phyloP scores from a whole-genome alignment of 1,284 basidiomycete species.

The Meira nashicola region DNA sequence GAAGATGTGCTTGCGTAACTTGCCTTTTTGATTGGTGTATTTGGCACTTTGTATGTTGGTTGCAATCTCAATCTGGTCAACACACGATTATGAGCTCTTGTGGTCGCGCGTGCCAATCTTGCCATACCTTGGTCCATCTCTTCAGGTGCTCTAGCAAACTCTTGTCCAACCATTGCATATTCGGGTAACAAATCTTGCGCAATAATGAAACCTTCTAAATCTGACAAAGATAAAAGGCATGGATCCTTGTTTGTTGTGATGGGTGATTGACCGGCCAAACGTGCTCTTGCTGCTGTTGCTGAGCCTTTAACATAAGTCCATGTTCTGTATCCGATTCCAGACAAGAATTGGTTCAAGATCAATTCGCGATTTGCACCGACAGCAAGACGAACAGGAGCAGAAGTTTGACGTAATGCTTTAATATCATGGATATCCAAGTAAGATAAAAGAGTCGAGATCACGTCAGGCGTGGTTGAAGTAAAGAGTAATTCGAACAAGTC shows the following conservation, averaged over 20 bases:
- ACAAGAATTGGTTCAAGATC: slow-evolving; percentile 42
- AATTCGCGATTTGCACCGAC: slow-evolving; percentile 29
- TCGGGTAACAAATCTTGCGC: slow-evolving; percentile 35
- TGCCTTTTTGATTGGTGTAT: background rate
- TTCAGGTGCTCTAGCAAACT: slow-evolving; percentile 29
- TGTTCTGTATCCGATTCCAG: slow-evolving; percentile 34
- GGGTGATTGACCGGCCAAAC: background rate
- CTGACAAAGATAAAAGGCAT: slow-evolving; percentile 35
- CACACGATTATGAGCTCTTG: slow-evolving; percentile 53
- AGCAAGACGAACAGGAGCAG: slow-evolving; percentile 30
- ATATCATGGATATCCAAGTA: slow-evolving; percentile 44
- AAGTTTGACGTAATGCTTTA: slow-evolving; percentile 41
- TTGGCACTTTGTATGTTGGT: slow-evolving; percentile 19
- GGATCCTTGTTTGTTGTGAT: slow-evolving; percentile 23
- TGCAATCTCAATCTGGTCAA: slow-evolving; percentile 51
- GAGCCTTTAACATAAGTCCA: slow-evolving; percentile 23
- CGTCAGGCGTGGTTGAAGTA: slow-evolving; percentile 34
- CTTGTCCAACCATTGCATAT: slow-evolving; percentile 32
- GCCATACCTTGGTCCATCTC: slow-evolving; percentile 47
- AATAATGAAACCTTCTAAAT: slow-evolving; percentile 47
- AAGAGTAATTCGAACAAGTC: slow-evolving; percentile 41
- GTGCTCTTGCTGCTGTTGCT: background rate
- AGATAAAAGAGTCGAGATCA: slow-evolving; percentile 30
- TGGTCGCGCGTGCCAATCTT: slow-evolving; percentile 47
- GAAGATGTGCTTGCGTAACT: background rate